These are phyloP conservation scores for Rosa chinensis DNA, from an alignment of 306 rosid species.

Conservation along the genomic window DNA sequence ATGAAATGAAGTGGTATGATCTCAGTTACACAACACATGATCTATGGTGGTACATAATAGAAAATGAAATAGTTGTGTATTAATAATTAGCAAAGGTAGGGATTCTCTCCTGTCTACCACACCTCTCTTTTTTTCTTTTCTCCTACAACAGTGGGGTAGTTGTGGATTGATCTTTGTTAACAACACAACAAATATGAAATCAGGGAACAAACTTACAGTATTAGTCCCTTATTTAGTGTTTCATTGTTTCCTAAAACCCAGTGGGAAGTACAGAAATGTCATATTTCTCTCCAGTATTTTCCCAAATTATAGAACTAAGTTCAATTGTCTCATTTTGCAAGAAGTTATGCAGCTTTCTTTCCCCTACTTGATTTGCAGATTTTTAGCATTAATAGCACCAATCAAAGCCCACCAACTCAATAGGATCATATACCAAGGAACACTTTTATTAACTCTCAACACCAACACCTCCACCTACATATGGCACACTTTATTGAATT, in stretches of 20 bases:
- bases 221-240: neutral
- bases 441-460: neutral
- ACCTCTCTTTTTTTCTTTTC: too few relatives aligned
- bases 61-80: slow-evolving; percentile 4
- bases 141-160: neutral
- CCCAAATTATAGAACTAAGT: neutral
- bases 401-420: neutral
- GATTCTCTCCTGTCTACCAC: slow-evolving; percentile 1
- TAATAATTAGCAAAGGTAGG: slow-evolving; percentile 3
- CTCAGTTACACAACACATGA: slow-evolving; percentile 10
- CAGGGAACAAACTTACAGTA: neutral
- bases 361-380: neutral
- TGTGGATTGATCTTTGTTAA: slow-evolving; percentile 7
- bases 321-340: neutral
- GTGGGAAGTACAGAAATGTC: neutral
- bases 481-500: neutral
- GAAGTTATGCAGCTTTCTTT: neutral
- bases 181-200: neutral
- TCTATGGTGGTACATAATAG: slow-evolving; percentile 3
- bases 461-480: neutral
- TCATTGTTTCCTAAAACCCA: neutral
- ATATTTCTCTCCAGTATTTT: neutral
- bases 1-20: slow-evolving; percentile 1
- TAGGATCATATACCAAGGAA: neutral
- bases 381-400: slow-evolving; percentile 5